Evolutionary conservation across 2,329 filamentous ascomycete genomes (phyloP).

Genomic region (Parastagonospora nodorum): DNA sequence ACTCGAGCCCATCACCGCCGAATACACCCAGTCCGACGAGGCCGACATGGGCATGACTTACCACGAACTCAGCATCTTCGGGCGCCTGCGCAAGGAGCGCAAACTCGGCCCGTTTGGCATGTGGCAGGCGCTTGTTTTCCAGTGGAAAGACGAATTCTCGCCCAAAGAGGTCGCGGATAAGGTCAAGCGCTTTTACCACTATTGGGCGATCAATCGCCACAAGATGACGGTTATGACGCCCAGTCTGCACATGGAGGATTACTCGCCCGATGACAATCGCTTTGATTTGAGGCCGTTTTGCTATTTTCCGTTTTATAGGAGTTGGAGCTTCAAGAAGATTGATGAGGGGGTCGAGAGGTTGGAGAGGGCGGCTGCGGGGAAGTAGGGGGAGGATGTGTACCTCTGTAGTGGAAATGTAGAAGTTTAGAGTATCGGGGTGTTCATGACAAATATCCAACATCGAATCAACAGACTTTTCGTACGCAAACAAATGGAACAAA

Average conservation of each 20-base stretch:
- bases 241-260: constrained; percentile 49
- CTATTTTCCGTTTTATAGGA: constrained; percentile 51
- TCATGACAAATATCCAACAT: no score
- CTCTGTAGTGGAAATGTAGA: no score
- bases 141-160: constrained; percentile 51
- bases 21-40: constrained; percentile 65
- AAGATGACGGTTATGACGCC: constrained; percentile 38
- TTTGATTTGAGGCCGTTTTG: constrained; percentile 53
- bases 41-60: constrained; percentile 57
- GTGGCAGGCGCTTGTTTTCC: constrained; percentile 58
- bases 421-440: no score
- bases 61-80: constrained; percentile 59
- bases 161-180: constrained; percentile 54
- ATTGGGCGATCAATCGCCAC: constrained; percentile 42
- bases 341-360: constrained; percentile 39
- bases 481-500: no score
- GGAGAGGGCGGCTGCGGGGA: constrained; percentile 20
- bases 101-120: constrained; percentile 56
- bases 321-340: constrained; percentile 47
- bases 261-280: constrained; percentile 63
- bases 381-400: not conserved
- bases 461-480: no score
- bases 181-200: constrained; percentile 50
- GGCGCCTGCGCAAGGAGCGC: constrained; percentile 57
- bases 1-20: constrained; percentile 67